phyloP scores from a whole-genome alignment of 179 eudicot species.

The Drosera spatulata region DNA sequence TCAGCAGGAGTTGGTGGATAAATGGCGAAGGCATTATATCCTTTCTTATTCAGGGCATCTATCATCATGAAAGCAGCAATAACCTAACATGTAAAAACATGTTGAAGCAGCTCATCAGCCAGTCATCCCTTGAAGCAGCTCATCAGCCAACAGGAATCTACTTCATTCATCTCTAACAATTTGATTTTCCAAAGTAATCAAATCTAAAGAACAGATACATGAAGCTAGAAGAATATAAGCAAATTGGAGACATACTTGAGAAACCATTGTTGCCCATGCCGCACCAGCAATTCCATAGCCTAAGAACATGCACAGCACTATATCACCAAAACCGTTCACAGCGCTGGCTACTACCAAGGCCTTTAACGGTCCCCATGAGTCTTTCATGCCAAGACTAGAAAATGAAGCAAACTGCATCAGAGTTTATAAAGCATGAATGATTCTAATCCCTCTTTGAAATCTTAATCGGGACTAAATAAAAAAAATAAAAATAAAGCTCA shows the following conservation, averaged over 20 bases:
- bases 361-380: constrained; percentile 94
- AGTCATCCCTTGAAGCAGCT: too few relatives aligned
- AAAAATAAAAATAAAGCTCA: too few relatives aligned
- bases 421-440: too few relatives aligned
- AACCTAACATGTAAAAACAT: constrained; percentile 33
- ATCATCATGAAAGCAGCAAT: constrained; percentile 90
- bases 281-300: constrained; percentile 67
- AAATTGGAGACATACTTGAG: constrained; percentile 52
- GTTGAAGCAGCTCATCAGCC: not conserved
- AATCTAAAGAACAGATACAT: not conserved
- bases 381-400: constrained; percentile 95
- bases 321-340: constrained; percentile 73
- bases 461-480: too few relatives aligned
- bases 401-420: constrained; percentile 1
- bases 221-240: constrained; percentile 2
- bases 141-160: too few relatives aligned
- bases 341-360: constrained; percentile 83
- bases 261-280: constrained; percentile 71
- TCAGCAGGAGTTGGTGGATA: constrained; percentile 58
- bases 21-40: constrained; percentile 66
- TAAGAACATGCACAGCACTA: constrained; percentile 49
- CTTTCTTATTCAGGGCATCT: constrained; percentile 65
- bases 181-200: too few relatives aligned
- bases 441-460: too few relatives aligned
- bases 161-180: too few relatives aligned